phyloP scores from a whole-genome alignment of 768 basidiomycete species.

The Collybia mongolica region DNA sequence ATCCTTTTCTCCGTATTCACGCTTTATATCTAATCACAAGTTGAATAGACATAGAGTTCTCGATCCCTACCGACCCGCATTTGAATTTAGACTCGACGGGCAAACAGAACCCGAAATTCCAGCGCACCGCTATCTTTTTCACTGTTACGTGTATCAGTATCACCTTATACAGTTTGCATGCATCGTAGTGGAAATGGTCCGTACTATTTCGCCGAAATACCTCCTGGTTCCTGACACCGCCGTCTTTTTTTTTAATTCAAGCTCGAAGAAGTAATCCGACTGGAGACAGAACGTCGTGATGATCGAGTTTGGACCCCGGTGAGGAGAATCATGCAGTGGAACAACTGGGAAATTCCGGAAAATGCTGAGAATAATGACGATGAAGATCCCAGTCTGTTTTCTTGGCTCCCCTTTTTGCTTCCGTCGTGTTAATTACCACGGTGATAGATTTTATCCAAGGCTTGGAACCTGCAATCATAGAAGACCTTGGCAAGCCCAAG shows the following conservation, averaged over 20 bases:
- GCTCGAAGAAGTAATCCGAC: slow-evolving; percentile 53
- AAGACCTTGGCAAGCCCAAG: slow-evolving; percentile 56
- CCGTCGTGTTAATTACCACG: neutral
- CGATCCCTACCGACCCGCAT: slow-evolving; percentile 57
- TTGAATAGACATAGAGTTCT: slow-evolving; percentile 43
- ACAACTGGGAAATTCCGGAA: slow-evolving; percentile 44
- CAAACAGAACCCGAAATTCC: slow-evolving; percentile 38
- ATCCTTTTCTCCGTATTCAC: neutral
- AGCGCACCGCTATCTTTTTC: slow-evolving; percentile 69
- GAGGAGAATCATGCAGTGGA: slow-evolving; percentile 38
- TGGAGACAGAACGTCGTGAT: slow-evolving; percentile 48
- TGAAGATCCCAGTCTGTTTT: slow-evolving; percentile 61
- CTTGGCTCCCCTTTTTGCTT: neutral
- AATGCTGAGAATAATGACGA: slow-evolving; percentile 51
- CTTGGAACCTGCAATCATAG: slow-evolving; percentile 34
- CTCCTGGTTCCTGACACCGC: neutral
- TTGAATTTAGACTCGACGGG: slow-evolving; percentile 31
- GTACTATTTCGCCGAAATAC: slow-evolving; percentile 4
- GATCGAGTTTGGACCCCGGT: slow-evolving; percentile 60
- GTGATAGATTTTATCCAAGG: slow-evolving; percentile 54
- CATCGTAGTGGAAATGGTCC: slow-evolving; percentile 41
- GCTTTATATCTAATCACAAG: neutral
- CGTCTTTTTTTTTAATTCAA: slow-evolving; percentile 24
- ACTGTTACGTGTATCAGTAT: slow-evolving; percentile 74
- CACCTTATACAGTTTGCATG: slow-evolving; percentile 40